Percentiles rank a stretch among this genome's conserved stretches.
These are phyloP conservation scores for Rhytidhysteron rufulum DNA, from an alignment of 2,329 filamentous ascomycete genomes.

Conservation along the genomic window DNA sequence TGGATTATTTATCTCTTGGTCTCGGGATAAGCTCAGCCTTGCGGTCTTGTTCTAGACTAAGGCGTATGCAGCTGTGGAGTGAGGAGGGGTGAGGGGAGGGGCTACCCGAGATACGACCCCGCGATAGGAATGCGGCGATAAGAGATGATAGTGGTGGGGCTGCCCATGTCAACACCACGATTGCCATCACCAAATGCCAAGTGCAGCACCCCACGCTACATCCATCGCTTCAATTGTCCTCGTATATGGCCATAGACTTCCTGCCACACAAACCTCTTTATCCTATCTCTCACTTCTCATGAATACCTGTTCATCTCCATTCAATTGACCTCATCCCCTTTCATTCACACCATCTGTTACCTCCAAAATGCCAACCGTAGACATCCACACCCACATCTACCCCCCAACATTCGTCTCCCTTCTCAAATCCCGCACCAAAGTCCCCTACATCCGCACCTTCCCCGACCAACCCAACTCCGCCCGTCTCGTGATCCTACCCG, in stretches of 20 bases:
- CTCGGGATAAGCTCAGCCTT: too few relatives aligned
- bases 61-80: too few relatives aligned
- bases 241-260: not conserved
- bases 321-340: not conserved
- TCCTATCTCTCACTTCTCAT: not conserved
- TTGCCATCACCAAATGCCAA: not conserved
- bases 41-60: too few relatives aligned
- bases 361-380: slow-evolving; percentile 45
- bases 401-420: slow-evolving; percentile 57
- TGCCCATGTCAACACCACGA: not conserved
- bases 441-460: slow-evolving; percentile 70
- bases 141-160: not conserved
- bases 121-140: too few relatives aligned
- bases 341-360: not conserved
- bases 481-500: slow-evolving; percentile 64
- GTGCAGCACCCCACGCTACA: not conserved
- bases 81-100: not conserved
- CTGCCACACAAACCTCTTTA: not conserved
- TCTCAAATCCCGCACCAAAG: slow-evolving; percentile 53
- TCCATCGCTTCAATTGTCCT: not conserved
- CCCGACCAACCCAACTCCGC: slow-evolving; percentile 49
- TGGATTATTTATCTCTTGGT: too few relatives aligned
- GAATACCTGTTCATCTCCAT: not conserved
- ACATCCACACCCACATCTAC: slow-evolving; percentile 63
- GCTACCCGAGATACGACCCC: not conserved